Evolutionary conservation across 2,329 filamentous ascomycete genomes (phyloP).

Genomic region (Sporothrix brasiliensis): DNA sequence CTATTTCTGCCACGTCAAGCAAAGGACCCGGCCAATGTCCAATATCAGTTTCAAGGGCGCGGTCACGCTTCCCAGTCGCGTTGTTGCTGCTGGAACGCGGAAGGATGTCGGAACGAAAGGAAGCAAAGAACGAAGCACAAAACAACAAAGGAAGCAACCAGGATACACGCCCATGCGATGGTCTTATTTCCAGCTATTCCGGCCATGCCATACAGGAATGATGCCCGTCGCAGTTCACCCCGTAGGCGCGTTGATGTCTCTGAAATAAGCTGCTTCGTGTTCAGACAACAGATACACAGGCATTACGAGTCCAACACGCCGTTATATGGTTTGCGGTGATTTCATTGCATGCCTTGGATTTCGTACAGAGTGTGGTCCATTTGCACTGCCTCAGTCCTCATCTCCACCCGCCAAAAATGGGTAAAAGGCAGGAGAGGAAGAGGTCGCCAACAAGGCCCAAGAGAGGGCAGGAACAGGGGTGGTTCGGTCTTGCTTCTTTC

Average conservation of each 20-base stretch:
- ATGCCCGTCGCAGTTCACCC: no score
- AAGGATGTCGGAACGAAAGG: slow-evolving; percentile 3
- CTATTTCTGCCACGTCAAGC: neutral
- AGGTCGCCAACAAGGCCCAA: slow-evolving; percentile 6
- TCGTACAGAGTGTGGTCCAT: neutral
- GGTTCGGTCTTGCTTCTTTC: slow-evolving; percentile 13
- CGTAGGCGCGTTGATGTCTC: no score
- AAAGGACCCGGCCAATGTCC: slow-evolving; percentile 6
- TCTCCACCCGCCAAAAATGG: slow-evolving; percentile 20
- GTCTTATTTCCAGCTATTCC: slow-evolving; percentile 14
- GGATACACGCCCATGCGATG: neutral
- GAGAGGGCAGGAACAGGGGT: slow-evolving; percentile 13
- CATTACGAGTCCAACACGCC: no score
- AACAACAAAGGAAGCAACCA: neutral
- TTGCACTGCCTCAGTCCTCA: slow-evolving; percentile 28
- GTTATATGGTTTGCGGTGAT: neutral
- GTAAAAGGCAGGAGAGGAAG: slow-evolving; percentile 3
- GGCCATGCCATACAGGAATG: neutral
- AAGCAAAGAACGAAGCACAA: slow-evolving; percentile 3
- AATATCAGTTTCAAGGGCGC: neutral
- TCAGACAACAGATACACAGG: neutral
- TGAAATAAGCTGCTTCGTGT: neutral
- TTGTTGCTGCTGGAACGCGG: neutral
- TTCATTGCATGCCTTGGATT: slow-evolving; percentile 12
- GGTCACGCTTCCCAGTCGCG: slow-evolving; percentile 10